Evolutionary conservation across 495 filamentous ascomycete species (phyloP).

Genomic region (Xylona heveae): DNA sequence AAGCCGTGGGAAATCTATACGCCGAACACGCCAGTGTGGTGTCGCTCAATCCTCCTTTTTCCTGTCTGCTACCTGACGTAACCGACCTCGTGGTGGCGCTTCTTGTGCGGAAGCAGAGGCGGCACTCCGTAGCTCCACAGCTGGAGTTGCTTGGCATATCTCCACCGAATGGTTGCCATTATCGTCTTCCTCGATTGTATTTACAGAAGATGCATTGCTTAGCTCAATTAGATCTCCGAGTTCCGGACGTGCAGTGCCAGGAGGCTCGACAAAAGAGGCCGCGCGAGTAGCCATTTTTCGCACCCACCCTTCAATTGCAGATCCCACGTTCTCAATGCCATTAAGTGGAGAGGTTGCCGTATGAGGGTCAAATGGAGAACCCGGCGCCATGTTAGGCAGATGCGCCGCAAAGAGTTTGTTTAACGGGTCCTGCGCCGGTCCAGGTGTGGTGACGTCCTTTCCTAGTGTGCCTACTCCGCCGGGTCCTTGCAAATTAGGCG

Average conservation of each 20-base stretch:
- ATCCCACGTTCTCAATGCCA: slow-evolving; percentile 61
- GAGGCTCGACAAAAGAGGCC: slow-evolving; percentile 23
- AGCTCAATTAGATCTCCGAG: slow-evolving; percentile 71
- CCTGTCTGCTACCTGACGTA: too few species aligned
- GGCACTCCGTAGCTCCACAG: too few species aligned
- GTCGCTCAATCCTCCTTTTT: too few species aligned
- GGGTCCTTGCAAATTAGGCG: slow-evolving; percentile 38
- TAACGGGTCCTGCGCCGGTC: slow-evolving; percentile 59
- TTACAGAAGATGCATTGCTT: too few species aligned
- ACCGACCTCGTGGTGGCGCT: too few species aligned
- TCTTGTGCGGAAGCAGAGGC: too few species aligned
- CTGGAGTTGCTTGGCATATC: too few species aligned
- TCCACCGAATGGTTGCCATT: too few species aligned
- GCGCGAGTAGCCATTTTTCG: slow-evolving; percentile 48
- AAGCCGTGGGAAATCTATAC: too few species aligned
- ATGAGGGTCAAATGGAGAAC: slow-evolving; percentile 17
- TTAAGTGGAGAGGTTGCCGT: slow-evolving; percentile 18
- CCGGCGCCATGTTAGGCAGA: slow-evolving; percentile 44
- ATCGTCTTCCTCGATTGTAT: too few species aligned
- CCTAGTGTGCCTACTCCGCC: slow-evolving; percentile 70
- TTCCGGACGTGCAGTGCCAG: slow-evolving; percentile 17
- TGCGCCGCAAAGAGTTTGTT: slow-evolving; percentile 63
- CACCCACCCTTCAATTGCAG: slow-evolving; percentile 75
- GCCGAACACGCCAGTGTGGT: too few species aligned
- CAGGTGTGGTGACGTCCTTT: slow-evolving; percentile 42